These are phyloP conservation scores for Verticillium alfalfae DNA, from an alignment of 2,329 filamentous ascomycete species.

Conservation along the genomic window DNA sequence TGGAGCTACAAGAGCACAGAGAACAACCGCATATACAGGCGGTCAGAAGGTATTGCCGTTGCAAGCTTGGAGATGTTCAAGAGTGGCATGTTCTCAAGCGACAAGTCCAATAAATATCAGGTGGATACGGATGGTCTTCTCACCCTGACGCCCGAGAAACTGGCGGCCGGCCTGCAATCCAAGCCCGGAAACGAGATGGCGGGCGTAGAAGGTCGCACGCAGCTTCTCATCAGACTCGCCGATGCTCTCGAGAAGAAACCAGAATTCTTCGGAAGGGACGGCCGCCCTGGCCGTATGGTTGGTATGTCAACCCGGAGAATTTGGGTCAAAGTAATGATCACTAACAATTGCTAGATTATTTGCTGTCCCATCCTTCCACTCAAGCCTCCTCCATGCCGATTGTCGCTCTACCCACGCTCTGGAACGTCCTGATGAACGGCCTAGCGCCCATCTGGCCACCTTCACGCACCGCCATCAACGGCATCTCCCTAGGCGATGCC, in stretches of 20 bases:
- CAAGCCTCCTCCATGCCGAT: conserved; percentile 85
- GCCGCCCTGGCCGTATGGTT: conserved; percentile 88
- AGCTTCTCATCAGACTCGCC: conserved; percentile 69
- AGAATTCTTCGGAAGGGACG: conserved; percentile 78
- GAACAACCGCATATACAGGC: conserved; percentile 73
- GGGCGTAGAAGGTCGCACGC: conserved; percentile 78
- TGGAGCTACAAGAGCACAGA: conserved; percentile 94
- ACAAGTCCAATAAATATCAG: conserved; percentile 74
- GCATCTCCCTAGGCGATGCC: conserved; percentile 82
- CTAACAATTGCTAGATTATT: conserved; percentile 61
- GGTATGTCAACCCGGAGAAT: conserved; percentile 46
- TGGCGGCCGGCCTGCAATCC: conserved; percentile 83
- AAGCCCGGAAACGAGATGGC: conserved; percentile 73
- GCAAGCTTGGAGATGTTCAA: conserved; percentile 89
- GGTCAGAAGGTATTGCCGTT: conserved; percentile 83
- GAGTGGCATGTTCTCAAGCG: conserved; percentile 80
- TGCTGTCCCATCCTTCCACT: conserved; percentile 87
- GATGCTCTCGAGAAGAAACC: conserved; percentile 69
- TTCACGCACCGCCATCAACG: conserved; percentile 81
- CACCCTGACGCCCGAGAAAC: conserved; percentile 64
- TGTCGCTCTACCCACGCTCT: conserved; percentile 79
- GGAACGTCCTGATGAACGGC: conserved; percentile 85
- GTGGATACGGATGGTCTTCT: conserved; percentile 81
- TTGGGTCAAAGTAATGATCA: not conserved
- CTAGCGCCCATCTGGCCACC: conserved; percentile 83